phyloP scores from a whole-genome alignment of 768 basidiomycete genomes.

The Suillus alpinus region DNA sequence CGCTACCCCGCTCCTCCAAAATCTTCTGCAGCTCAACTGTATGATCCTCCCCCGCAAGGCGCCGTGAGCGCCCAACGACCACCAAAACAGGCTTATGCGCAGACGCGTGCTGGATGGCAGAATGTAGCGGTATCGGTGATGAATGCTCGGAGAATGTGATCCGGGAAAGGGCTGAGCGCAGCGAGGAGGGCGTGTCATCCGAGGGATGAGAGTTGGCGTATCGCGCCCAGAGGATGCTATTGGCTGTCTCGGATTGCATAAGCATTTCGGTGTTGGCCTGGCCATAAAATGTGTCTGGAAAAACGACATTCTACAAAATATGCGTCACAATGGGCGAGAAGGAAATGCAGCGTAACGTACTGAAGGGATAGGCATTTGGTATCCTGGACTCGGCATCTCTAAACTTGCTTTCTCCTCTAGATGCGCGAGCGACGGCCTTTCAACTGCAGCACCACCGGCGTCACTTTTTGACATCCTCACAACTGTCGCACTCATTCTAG shows the following conservation, averaged over 20 bases:
- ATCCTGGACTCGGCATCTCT: conserved; percentile 22
- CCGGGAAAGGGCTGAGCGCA: conserved; percentile 49
- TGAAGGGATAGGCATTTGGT: not conserved
- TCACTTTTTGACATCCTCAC: conserved; percentile 51
- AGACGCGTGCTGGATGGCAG: conserved; percentile 44
- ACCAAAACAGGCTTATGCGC: conserved; percentile 48
- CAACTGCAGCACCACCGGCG: conserved; percentile 50
- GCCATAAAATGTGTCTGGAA: conserved; percentile 74
- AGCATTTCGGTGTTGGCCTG: conserved; percentile 59
- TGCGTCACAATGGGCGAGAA: conserved; percentile 5
- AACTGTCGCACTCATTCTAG: conserved; percentile 67
- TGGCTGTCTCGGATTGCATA: conserved; percentile 78
- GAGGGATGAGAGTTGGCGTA: conserved; percentile 39
- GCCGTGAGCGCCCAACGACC: conserved; percentile 73
- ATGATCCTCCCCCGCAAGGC: conserved; percentile 62
- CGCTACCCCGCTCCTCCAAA: conserved; percentile 27
- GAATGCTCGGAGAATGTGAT: conserved; percentile 56
- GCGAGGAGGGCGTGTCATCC: conserved; percentile 1
- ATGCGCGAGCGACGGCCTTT: conserved; percentile 51
- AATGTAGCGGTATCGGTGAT: conserved; percentile 55
- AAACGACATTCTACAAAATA: conserved; percentile 40
- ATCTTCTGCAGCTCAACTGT: conserved; percentile 55
- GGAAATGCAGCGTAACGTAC: conserved; percentile 11
- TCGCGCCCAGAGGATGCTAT: conserved; percentile 72
- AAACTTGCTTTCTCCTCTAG: conserved; percentile 49